These are phyloP conservation scores for Grammothele lineata DNA, from an alignment of 768 basidiomycete species.

Conservation along the genomic window DNA sequence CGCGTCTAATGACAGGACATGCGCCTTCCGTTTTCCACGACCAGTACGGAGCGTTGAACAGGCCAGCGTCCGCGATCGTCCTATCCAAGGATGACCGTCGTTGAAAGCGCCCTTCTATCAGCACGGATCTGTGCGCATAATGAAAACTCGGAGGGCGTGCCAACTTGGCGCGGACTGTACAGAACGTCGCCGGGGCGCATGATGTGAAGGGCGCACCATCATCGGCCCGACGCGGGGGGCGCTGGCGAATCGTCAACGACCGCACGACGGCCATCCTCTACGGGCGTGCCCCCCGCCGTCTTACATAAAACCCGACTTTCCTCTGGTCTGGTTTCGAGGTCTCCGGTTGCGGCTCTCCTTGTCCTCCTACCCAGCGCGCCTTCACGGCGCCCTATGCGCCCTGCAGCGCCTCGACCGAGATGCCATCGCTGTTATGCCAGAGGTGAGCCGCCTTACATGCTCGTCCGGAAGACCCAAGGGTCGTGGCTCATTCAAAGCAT, in stretches of 20 bases:
- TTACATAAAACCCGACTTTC: constrained; percentile 16
- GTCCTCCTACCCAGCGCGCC: constrained; percentile 1
- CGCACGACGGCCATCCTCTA: constrained; percentile 7
- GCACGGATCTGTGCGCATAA: constrained; percentile 5
- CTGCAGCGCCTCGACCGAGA: constrained; percentile 4
- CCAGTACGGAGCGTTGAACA: constrained; percentile 3
- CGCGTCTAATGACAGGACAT: too few relatives aligned
- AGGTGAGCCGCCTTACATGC: too few relatives aligned
- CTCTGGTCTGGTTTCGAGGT: constrained; percentile 7
- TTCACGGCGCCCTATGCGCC: not conserved
- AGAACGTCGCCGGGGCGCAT: too few relatives aligned
- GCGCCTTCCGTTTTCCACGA: constrained; percentile 15
- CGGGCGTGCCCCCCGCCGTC: constrained; percentile 8
- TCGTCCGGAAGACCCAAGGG: too few relatives aligned
- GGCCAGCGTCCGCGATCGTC: not conserved
- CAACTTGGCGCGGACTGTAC: too few relatives aligned
- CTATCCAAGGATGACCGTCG: not conserved
- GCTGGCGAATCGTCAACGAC: constrained; percentile 8
- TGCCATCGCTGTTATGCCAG: not conserved
- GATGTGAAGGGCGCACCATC: not conserved
- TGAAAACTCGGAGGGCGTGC: too few relatives aligned
- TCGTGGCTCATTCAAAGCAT: too few relatives aligned
- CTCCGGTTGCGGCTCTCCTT: constrained; percentile 1
- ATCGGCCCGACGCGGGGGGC: constrained; percentile 7
- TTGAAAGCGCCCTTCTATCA: constrained; percentile 11